A percentile compares a stretch with the other conserved stretches of the same genome.
Conservation (phyloP, 2,329 filamentous ascomycete genomes). For the Arthroderma sp. region DNA sequence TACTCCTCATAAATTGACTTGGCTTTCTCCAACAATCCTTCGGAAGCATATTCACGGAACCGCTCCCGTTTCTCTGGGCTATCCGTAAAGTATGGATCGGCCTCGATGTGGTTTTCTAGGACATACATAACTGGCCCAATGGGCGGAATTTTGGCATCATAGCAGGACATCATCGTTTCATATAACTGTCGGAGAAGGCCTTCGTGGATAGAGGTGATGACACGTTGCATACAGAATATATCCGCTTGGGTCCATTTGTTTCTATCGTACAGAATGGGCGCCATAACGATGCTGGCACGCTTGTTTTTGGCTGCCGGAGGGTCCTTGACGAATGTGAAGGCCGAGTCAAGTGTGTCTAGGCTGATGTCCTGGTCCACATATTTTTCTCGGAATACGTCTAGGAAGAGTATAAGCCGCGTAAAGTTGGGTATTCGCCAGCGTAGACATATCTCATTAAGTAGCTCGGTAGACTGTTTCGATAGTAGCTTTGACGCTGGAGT, state of each 20-base stretch:
- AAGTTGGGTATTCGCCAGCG: conserved; percentile 83
- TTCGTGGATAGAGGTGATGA: conserved; percentile 65
- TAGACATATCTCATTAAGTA: conserved; percentile 72
- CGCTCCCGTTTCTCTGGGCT: conserved; percentile 57
- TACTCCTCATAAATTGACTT: conserved; percentile 67
- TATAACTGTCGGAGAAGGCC: conserved; percentile 76
- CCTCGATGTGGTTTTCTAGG: conserved; percentile 68
- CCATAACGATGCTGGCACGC: conserved; percentile 37
- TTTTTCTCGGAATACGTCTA: conserved; percentile 76
- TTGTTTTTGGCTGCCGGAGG: conserved; percentile 50
- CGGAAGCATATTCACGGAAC: conserved; percentile 60
- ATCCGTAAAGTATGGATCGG: conserved; percentile 62
- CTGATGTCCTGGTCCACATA: conserved; percentile 73
- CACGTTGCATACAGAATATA: conserved; percentile 58
- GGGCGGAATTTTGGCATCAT: conserved; percentile 73
- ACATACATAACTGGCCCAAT: conserved; percentile 70
- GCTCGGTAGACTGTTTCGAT: conserved; percentile 66
- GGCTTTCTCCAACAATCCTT: conserved; percentile 62
- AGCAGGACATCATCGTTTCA: conserved; percentile 75
- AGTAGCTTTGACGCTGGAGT: conserved; percentile 42
- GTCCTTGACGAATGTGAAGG: conserved; percentile 71
- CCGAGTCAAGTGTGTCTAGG: conserved; percentile 68
- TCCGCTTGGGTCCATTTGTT: conserved; percentile 58
- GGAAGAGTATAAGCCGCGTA: conserved; percentile 63
- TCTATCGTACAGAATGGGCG: conserved; percentile 45